These are phyloP conservation scores for Rhododendron mucronatum DNA, from an alignment of 148 eudicot genomes.

Conservation along the genomic window DNA sequence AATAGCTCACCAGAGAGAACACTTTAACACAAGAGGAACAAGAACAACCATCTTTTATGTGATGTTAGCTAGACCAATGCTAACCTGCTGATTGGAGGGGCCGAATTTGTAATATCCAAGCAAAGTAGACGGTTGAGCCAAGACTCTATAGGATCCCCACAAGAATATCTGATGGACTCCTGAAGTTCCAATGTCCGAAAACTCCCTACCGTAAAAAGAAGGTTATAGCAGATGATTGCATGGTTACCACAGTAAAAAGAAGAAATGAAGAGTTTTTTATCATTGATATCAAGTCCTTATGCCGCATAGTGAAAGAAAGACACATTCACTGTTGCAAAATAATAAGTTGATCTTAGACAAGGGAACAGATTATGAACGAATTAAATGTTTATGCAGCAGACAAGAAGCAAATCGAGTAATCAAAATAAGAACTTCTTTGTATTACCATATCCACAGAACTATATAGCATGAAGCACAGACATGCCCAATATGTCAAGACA, in stretches of 20 bases:
- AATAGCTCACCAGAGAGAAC: slow-evolving; percentile 12
- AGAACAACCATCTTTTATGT: neutral
- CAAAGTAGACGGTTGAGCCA: slow-evolving; percentile 84
- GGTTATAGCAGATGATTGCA: neutral
- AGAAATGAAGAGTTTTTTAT: neutral
- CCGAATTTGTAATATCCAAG: slow-evolving; percentile 65
- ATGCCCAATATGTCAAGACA: neutral
- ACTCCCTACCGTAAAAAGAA: slow-evolving; percentile 35
- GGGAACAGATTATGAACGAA: neutral
- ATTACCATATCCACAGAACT: neutral
- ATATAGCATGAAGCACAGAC: neutral
- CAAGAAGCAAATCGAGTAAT: neutral
- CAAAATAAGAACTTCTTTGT: neutral
- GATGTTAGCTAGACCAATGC: neutral
- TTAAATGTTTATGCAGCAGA: neutral
- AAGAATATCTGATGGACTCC: slow-evolving; percentile 88
- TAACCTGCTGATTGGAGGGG: slow-evolving; percentile 75
- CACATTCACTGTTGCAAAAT: neutral
- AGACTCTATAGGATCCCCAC: slow-evolving; percentile 76
- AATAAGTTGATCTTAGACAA: neutral
- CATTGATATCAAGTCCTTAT: neutral
- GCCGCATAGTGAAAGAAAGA: neutral
- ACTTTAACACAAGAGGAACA: neutral
- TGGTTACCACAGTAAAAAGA: slow-evolving; percentile 7
- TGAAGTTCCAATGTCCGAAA: slow-evolving; percentile 72